Conservation (phyloP, 2,329 filamentous ascomycete genomes). For the Colletotrichum musicola region DNA sequence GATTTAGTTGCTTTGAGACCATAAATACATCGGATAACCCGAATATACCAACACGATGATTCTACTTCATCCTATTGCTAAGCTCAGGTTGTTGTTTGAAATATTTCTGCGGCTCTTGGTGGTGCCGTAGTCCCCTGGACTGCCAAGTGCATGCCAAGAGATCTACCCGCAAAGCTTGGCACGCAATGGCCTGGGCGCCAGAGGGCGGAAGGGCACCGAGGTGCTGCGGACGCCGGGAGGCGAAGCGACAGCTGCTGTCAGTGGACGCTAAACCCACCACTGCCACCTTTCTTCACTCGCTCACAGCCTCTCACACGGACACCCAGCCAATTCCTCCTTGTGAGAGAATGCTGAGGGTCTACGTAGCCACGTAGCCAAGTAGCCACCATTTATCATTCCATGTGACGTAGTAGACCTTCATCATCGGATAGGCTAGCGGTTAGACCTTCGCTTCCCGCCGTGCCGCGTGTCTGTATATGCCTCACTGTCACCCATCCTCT, state of each 20-base stretch:
- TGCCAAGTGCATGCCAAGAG: conserved; percentile 36
- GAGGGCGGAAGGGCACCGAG: background rate
- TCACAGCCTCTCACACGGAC: too few species aligned
- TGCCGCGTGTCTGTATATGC: background rate
- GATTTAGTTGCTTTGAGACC: background rate
- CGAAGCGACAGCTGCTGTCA: conserved; percentile 3
- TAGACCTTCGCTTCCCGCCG: background rate
- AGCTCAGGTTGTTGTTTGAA: background rate
- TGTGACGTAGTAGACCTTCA: background rate
- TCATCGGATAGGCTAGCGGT: background rate
- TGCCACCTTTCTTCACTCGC: background rate
- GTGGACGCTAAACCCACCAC: background rate
- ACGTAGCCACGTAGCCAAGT: too few species aligned
- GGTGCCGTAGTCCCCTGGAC: conserved; percentile 18
- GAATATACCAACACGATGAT: too few species aligned
- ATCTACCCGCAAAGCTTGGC: conserved; percentile 38
- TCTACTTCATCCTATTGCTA: background rate
- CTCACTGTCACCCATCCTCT: background rate
- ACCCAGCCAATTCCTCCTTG: too few species aligned
- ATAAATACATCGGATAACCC: background rate
- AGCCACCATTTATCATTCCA: too few species aligned
- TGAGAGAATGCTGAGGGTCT: too few species aligned
- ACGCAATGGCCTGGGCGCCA: conserved; percentile 13
- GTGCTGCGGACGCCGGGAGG: conserved; percentile 7
- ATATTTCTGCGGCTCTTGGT: background rate